These are phyloP conservation scores for Aspergillus candidus DNA, from an alignment of 2,329 filamentous ascomycete genomes.

Conservation along the genomic window DNA sequence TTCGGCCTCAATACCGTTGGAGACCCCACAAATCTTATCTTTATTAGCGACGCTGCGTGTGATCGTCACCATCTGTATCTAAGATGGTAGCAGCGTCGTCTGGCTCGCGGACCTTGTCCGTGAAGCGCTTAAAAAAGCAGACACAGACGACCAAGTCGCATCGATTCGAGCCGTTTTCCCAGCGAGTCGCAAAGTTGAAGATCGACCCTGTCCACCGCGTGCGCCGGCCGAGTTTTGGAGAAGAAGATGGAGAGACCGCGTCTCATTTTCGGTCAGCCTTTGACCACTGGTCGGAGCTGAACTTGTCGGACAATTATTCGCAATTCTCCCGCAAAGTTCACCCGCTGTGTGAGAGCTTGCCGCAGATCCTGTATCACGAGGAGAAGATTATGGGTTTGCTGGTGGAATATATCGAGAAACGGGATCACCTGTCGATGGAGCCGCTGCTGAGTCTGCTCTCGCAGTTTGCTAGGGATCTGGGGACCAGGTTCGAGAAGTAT, in stretches of 20 bases:
- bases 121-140: slow-evolving; percentile 59
- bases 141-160: slow-evolving; percentile 77
- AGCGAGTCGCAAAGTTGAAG: slow-evolving; percentile 84
- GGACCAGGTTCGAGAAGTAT: slow-evolving; percentile 78
- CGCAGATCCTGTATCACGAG: slow-evolving; percentile 87
- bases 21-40: not conserved
- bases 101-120: slow-evolving; percentile 62
- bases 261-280: slow-evolving; percentile 81
- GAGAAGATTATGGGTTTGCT: slow-evolving; percentile 75
- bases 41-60: slow-evolving; percentile 22
- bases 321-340: slow-evolving; percentile 68
- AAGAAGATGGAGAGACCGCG: slow-evolving; percentile 67
- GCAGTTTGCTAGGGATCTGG: slow-evolving; percentile 91
- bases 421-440: slow-evolving; percentile 75
- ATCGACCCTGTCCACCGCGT: slow-evolving; percentile 90
- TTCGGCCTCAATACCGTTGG: slow-evolving; percentile 13
- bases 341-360: slow-evolving; percentile 79
- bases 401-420: slow-evolving; percentile 66
- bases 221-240: slow-evolving; percentile 72
- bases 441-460: slow-evolving; percentile 82
- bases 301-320: slow-evolving; percentile 75
- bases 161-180: slow-evolving; percentile 84
- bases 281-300: slow-evolving; percentile 86
- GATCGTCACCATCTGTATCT: slow-evolving; percentile 13
- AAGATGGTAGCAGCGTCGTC: slow-evolving; percentile 50